These are phyloP conservation scores for Cydonia oblonga DNA, from an alignment of 331 rosid species.

Conservation along the genomic window DNA sequence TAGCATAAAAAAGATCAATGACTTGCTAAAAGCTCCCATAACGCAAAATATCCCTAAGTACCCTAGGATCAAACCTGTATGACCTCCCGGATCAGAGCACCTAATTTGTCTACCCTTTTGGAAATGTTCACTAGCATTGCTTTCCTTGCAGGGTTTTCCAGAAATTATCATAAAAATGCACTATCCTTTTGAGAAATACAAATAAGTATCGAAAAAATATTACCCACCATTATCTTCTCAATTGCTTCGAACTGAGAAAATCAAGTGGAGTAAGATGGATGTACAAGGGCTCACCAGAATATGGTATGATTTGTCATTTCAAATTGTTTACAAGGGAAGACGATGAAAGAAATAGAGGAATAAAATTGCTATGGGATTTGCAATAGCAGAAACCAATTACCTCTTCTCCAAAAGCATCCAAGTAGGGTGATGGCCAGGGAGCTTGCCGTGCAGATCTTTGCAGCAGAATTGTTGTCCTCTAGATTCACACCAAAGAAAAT, in stretches of 20 bases:
- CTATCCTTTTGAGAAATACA: neutral
- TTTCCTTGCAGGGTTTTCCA: neutral
- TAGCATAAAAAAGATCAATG: neutral
- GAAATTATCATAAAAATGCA: neutral
- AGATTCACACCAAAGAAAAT: constrained; percentile 10
- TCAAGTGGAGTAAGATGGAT: neutral
- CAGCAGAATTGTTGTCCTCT: constrained; percentile 79
- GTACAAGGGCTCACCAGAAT: neutral
- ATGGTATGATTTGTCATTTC: neutral
- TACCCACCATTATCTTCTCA: neutral
- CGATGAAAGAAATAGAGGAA: neutral
- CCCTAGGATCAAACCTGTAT: neutral
- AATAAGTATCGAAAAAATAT: no score
- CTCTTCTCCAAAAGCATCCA: constrained; percentile 98
- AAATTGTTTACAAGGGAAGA: neutral
- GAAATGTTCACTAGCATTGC: neutral
- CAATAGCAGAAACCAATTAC: constrained; percentile 23
- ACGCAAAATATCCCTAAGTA: neutral
- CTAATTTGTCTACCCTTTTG: neutral
- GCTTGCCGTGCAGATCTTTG: constrained; percentile 96
- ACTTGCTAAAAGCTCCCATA: neutral
- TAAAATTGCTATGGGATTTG: neutral
- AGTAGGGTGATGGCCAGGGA: constrained; percentile 93
- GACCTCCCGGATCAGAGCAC: neutral
- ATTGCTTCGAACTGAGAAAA: neutral